phyloP scores from a whole-genome alignment of 1,284 basidiomycete genomes.

The Marasmius sp. region DNA sequence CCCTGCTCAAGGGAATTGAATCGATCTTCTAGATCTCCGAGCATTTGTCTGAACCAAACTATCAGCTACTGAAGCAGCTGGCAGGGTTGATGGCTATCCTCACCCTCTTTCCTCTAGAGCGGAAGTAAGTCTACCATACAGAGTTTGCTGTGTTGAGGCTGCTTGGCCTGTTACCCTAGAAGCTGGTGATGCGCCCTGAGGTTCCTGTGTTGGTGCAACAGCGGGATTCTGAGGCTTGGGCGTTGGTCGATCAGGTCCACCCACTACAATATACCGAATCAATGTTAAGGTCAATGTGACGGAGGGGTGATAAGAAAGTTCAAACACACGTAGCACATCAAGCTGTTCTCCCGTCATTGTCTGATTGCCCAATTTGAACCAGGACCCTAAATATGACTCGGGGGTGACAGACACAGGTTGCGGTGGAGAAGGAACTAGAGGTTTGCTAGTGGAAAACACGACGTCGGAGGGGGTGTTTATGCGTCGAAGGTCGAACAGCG shows the following conservation, averaged over 20 bases:
- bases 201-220: slow-evolving; percentile 13
- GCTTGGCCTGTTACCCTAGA: slow-evolving; percentile 33
- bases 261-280: slow-evolving; percentile 40
- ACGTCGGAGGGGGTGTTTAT: slow-evolving; percentile 49
- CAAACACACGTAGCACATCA: slow-evolving; percentile 53
- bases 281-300: not conserved
- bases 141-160: slow-evolving; percentile 36
- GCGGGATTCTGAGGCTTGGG: slow-evolving; percentile 21
- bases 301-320: not conserved
- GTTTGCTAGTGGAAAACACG: slow-evolving; percentile 44
- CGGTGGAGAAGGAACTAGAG: slow-evolving; percentile 51
- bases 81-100: slow-evolving; percentile 16
- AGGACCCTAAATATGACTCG: slow-evolving; percentile 53
- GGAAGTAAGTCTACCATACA: slow-evolving; percentile 50
- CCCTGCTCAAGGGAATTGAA: slow-evolving; percentile 64
- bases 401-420: slow-evolving; percentile 61
- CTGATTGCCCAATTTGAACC: slow-evolving; percentile 43
- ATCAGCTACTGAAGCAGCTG: not conserved
- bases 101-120: slow-evolving; percentile 67
- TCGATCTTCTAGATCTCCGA: slow-evolving; percentile 59
- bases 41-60: slow-evolving; percentile 44
- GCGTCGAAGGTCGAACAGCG: slow-evolving; percentile 57
- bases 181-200: slow-evolving; percentile 17
- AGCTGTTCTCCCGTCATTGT: slow-evolving; percentile 57
- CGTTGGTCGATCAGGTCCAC: slow-evolving; percentile 59